Conservation (phyloP, 1,284 basidiomycete genomes). For the Cutaneotrichosporon cyanovorans region DNA sequence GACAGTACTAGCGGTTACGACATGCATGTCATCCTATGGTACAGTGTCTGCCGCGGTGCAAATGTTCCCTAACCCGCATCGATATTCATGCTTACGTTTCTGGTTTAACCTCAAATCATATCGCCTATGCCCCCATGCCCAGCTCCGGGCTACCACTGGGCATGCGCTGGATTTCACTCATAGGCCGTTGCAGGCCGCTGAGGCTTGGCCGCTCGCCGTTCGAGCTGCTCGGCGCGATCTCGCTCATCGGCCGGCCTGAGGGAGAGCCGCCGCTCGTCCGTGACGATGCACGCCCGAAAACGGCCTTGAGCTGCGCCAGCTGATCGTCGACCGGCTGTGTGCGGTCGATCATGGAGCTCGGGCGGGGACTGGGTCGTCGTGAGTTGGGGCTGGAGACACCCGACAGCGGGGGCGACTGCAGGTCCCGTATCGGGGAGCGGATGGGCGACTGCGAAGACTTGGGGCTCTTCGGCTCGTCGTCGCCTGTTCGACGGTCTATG, state of each 20-base stretch:
- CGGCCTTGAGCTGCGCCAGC: conserved; percentile 36
- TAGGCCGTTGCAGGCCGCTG: background rate
- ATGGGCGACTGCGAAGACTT: background rate
- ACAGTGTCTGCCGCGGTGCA: too few relatives aligned
- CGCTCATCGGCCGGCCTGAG: conserved; percentile 3
- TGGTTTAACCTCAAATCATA: too few relatives aligned
- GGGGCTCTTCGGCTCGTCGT: conserved; percentile 25
- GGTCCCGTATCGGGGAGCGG: conserved; percentile 17
- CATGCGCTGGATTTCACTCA: conserved; percentile 6
- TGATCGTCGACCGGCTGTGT: conserved; percentile 31
- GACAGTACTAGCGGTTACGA: too few relatives aligned
- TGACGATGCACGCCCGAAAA: conserved; percentile 20
- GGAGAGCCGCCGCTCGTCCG: background rate
- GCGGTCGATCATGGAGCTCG: conserved; percentile 4
- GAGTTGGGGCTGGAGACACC: background rate
- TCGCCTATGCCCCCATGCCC: too few relatives aligned
- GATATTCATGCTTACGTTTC: too few relatives aligned
- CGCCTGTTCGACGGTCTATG: conserved; percentile 31
- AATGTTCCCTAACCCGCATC: too few relatives aligned
- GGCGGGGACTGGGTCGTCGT: conserved; percentile 5
- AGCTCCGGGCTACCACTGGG: background rate
- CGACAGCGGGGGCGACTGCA: conserved; percentile 7
- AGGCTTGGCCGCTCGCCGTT: background rate
- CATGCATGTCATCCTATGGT: background rate
- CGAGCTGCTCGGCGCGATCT: background rate